These are phyloP conservation scores for Pilatotrama ljubarskyi DNA, from an alignment of 768 basidiomycete species.

Conservation along the genomic window DNA sequence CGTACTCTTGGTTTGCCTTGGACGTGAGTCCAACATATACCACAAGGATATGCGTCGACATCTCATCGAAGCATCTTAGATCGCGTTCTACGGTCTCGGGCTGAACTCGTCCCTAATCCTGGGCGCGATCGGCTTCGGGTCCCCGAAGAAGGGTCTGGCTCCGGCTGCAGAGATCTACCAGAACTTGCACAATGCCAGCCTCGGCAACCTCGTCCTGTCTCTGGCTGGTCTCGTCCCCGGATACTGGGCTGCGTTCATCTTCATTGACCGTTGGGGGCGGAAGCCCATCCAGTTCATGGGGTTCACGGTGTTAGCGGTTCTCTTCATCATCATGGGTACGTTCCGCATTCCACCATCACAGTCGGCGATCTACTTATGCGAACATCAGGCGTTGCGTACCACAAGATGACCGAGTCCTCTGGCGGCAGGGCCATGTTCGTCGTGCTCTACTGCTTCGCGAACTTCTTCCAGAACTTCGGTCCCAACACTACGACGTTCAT, in stretches of 20 bases:
- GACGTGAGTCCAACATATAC: slow-evolving; percentile 58
- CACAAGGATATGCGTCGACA: background rate
- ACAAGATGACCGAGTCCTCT: slow-evolving; percentile 29
- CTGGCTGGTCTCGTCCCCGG: slow-evolving; percentile 41
- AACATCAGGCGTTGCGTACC: slow-evolving; percentile 30
- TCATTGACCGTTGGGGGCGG: slow-evolving; percentile 42
- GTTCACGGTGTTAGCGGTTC: slow-evolving; percentile 35
- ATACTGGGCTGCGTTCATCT: slow-evolving; percentile 39
- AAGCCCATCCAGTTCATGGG: slow-evolving; percentile 43
- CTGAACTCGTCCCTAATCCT: slow-evolving; percentile 47
- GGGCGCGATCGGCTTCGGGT: slow-evolving; percentile 32
- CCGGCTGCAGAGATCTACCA: slow-evolving; percentile 24
- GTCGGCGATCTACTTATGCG: background rate
- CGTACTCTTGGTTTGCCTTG: slow-evolving; percentile 90
- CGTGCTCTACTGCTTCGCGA: slow-evolving; percentile 41
- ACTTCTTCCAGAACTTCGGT: slow-evolving; percentile 48
- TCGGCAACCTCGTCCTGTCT: slow-evolving; percentile 40
- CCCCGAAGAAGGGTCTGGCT: slow-evolving; percentile 8
- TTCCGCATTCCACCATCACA: background rate
- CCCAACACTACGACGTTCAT: slow-evolving; percentile 47
- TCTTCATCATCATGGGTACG: slow-evolving; percentile 36
- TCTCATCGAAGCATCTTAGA: slow-evolving; percentile 26
- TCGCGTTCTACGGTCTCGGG: slow-evolving; percentile 52
- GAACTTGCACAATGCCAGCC: slow-evolving; percentile 31
- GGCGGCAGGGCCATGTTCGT: slow-evolving; percentile 35